Evolutionary conservation across 2,329 filamentous ascomycete species (phyloP).

Genomic region (Fusarium cyanostomum): DNA sequence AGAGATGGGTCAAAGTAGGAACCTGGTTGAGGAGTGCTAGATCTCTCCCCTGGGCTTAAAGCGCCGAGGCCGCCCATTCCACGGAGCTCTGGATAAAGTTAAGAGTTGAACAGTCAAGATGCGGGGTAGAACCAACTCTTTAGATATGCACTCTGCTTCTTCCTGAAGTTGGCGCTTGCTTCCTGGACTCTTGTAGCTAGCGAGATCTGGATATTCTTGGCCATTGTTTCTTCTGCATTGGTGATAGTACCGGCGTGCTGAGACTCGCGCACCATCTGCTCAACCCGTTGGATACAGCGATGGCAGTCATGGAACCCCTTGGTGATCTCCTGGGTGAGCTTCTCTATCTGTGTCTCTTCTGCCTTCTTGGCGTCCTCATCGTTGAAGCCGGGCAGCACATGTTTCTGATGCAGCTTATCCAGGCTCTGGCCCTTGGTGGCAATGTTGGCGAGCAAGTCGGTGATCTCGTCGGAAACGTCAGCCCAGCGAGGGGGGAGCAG

Average conservation of each 20-base stretch:
- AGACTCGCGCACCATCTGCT: slow-evolving; percentile 85
- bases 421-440: slow-evolving; percentile 84
- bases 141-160: slow-evolving; percentile 96
- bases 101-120: not conserved
- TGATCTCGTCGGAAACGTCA: slow-evolving; percentile 93
- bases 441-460: slow-evolving; percentile 81
- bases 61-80: slow-evolving; percentile 70
- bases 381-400: slow-evolving; percentile 95
- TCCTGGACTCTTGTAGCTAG: slow-evolving; percentile 90
- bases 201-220: slow-evolving; percentile 92
- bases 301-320: slow-evolving; percentile 90
- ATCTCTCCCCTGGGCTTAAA: slow-evolving; percentile 61
- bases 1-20: slow-evolving; percentile 85
- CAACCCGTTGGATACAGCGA: slow-evolving; percentile 85
- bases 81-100: slow-evolving; percentile 68
- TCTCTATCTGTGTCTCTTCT: slow-evolving; percentile 91
- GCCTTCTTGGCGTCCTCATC: slow-evolving; percentile 88
- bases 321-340: slow-evolving; percentile 89
- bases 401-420: slow-evolving; percentile 95
- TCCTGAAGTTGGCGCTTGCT: slow-evolving; percentile 89
- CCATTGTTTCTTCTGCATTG: slow-evolving; percentile 92
- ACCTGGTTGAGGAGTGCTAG: slow-evolving; percentile 59
- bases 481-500: slow-evolving; percentile 94
- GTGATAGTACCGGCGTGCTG: slow-evolving; percentile 77
- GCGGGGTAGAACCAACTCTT: slow-evolving; percentile 70